A percentile compares a stretch with the other conserved stretches of the same genome.
phyloP scores from a whole-genome alignment of 139 green algal genomes.

The Chlamydomonas schloesseri region DNA sequence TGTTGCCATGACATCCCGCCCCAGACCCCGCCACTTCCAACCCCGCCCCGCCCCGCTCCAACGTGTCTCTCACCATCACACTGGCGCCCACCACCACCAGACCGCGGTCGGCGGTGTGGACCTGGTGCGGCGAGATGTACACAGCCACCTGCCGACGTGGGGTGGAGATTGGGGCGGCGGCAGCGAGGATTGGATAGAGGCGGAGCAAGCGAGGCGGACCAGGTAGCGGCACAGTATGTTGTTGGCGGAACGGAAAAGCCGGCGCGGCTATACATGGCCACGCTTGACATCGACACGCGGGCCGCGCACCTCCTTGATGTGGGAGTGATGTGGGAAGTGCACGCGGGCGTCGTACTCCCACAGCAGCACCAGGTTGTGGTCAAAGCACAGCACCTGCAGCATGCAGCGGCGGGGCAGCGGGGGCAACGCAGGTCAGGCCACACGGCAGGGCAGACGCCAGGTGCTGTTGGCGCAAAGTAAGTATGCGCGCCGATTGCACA shows the following conservation, averaged over 20 bases:
- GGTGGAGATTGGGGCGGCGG: not conserved
- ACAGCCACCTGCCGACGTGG: constrained; percentile 77
- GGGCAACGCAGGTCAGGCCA: not conserved
- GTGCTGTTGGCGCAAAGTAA: too few species aligned
- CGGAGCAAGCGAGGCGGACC: not conserved
- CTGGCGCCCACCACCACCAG: constrained; percentile 84
- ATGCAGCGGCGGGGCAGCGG: too few species aligned
- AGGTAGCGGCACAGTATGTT: not conserved
- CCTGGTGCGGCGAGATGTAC: constrained; percentile 77
- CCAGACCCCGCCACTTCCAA: too few species aligned
- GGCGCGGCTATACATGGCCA: too few species aligned
- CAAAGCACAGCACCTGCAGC: constrained; percentile 78
- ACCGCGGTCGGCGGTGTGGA: constrained; percentile 78
- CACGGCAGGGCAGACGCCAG: too few species aligned
- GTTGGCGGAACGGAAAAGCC: too few species aligned
- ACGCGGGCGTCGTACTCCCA: constrained; percentile 81
- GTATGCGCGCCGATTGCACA: too few species aligned
- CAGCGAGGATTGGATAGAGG: not conserved
- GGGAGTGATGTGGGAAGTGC: constrained; percentile 67
- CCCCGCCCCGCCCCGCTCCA: too few species aligned
- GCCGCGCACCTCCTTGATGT: constrained; percentile 74
- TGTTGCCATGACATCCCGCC: too few species aligned
- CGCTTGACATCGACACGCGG: too few species aligned
- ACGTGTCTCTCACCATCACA: constrained; percentile 34
- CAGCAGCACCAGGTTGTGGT: constrained; percentile 96